Evolutionary conservation across 2,329 filamentous ascomycete species (phyloP).

Genomic region (Orbilia brochopaga): DNA sequence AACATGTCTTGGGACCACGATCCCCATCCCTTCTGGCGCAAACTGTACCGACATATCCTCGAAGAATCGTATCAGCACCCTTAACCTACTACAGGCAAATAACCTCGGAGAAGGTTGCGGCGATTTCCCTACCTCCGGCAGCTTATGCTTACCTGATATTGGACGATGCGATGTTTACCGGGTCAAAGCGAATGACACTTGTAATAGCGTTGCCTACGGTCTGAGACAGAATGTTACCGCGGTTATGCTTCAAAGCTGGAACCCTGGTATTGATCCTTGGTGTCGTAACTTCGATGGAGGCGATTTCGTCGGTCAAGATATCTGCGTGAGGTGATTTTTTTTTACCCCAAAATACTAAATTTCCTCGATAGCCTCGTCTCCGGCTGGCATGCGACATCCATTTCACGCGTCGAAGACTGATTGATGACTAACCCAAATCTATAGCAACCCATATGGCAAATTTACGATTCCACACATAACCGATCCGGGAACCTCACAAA

Average conservation of each 20-base stretch:
- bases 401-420: constrained; percentile 3
- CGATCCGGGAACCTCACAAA: constrained; percentile 30
- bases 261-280: constrained; percentile 52
- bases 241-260: constrained; percentile 53
- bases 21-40: constrained; percentile 33
- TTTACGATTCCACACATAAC: constrained; percentile 33
- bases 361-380: constrained; percentile 8
- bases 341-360: constrained; percentile 1
- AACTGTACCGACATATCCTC: constrained; percentile 42
- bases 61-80: constrained; percentile 39
- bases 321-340: constrained; percentile 52
- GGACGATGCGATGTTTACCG: constrained; percentile 52
- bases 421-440: constrained; percentile 10
- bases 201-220: constrained; percentile 49
- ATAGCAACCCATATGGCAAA: constrained; percentile 30
- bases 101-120: constrained; percentile 52
- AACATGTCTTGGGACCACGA: constrained; percentile 34
- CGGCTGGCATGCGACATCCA: neutral
- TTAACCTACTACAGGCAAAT: constrained; percentile 53
- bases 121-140: constrained; percentile 52
- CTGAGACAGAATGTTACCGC: constrained; percentile 49
- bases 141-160: constrained; percentile 51
- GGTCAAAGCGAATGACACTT: constrained; percentile 52
- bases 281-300: constrained; percentile 53
- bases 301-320: constrained; percentile 45